Evolutionary conservation across 805 yeast genomes (phyloP), one percentile per base, ranked within the genome.

Genomic region (Wickerhamomyces queroliae): DNA sequence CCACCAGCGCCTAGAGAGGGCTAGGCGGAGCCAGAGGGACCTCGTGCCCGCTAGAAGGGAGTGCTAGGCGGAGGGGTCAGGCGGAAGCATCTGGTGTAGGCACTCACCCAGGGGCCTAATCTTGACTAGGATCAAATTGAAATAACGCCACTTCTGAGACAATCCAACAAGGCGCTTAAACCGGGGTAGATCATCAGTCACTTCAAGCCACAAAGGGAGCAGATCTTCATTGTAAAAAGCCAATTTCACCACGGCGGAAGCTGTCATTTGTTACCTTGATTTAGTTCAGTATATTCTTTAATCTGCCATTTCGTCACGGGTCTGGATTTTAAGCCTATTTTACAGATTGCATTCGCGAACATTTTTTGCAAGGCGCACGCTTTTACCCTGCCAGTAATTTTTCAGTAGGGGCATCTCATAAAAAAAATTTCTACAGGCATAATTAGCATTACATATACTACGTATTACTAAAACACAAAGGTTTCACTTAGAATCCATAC

Each of bases 1-100:
- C 42, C 33, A 17, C 35, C 23, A 33, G 24, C 21, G 23, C 19
- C 43, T 18, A 33, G 43, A 27, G 33, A 27, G 37, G 24, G 13
- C 37, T 7, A 18, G 43, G 19, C 19, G 20, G 27, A 27, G 5
- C 37, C 24, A 36, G 40, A 32, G 10, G 18, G 11, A 27, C 9
- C 29, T 11, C 9, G 29, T 5, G 29, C 4, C 6, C 9, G 17
- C 15, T n/a, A 17, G 17, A 12, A 19, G 37, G 12, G 27, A 18
- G 28, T 28, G n/a, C 34, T 20, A 17, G 10, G 26, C 16, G 16
- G 37, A 13, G 35, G 15, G 12, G 21, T 20, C 10, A 13, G 24
- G 19, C 20, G 32, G 38, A 33, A 22, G 33, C 18, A 18, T 33
- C 24, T n/a, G 16, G 17, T 7, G 25, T 7, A 17, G 15, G 10